A percentile compares a stretch with the other conserved stretches of the same genome.
Conservation (phyloP, 225 moss, liverwort and hornwort genomes). For the Physcomitrellopsis africana region DNA sequence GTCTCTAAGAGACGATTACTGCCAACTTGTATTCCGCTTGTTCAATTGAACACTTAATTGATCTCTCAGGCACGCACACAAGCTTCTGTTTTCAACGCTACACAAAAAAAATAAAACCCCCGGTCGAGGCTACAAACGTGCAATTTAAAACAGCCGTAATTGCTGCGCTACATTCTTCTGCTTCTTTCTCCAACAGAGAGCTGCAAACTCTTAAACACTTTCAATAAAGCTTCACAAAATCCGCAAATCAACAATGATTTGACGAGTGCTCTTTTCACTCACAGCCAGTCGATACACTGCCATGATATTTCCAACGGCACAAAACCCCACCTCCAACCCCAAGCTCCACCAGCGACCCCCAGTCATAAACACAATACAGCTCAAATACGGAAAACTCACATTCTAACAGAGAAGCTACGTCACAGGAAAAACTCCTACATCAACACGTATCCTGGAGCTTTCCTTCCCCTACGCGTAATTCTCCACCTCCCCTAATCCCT, state of each 20-base stretch:
- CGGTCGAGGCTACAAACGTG: constrained; percentile 3
- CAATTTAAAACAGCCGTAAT: constrained; percentile 10
- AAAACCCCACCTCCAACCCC: too few relatives aligned
- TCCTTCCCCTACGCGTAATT: not conserved
- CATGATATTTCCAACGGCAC: constrained; percentile 23
- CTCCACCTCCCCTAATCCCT: constrained; percentile 19
- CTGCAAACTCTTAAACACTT: not conserved
- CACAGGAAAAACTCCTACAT: not conserved
- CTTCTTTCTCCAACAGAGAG: constrained; percentile 15
- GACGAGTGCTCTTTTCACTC: constrained; percentile 33
- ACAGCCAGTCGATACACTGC: constrained; percentile 25
- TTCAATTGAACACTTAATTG: constrained; percentile 34
- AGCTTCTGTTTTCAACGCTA: constrained; percentile 27
- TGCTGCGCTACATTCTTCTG: not conserved
- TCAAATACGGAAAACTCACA: not conserved
- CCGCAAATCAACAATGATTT: constrained; percentile 47
- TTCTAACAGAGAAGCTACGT: constrained; percentile 2
- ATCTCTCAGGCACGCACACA: constrained; percentile 15
- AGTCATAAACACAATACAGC: constrained; percentile 16
- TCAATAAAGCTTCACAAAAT: constrained; percentile 27
- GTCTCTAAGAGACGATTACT: constrained; percentile 2
- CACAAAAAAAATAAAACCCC: constrained; percentile 19
- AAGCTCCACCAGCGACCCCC: not conserved
- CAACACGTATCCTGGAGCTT: not conserved
- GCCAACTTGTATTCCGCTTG: not conserved